These are phyloP conservation scores for Apiotrichum sp. DNA, from an alignment of 1,284 basidiomycete genomes.

Conservation along the genomic window DNA sequence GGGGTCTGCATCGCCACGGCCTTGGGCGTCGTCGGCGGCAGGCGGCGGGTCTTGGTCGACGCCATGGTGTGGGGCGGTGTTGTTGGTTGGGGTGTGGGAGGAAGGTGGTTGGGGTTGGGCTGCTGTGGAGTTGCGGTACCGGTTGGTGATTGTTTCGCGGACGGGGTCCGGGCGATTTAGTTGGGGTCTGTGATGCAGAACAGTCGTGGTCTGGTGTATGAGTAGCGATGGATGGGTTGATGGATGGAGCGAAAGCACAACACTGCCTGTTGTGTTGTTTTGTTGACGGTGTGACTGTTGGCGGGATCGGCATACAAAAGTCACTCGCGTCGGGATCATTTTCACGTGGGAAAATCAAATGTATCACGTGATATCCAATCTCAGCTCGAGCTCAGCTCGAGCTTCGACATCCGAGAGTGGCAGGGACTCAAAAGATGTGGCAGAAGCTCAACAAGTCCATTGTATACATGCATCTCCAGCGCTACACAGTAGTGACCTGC, in stretches of 20 bases:
- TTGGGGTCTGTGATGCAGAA: background rate
- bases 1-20: conserved; percentile 15
- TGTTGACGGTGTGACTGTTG: background rate
- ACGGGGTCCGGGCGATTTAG: background rate
- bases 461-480: background rate
- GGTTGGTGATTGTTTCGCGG: too few species aligned
- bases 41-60: conserved; percentile 21
- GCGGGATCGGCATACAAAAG: background rate
- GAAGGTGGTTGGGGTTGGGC: too few species aligned
- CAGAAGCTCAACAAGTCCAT: too few species aligned
- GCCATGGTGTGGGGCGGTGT: conserved; percentile 1
- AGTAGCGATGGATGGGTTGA: too few species aligned
- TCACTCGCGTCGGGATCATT: background rate
- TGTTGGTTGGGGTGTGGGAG: background rate
- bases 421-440: too few species aligned
- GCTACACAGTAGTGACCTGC: conserved; percentile 55
- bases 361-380: background rate
- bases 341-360: background rate
- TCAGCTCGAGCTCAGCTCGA: too few species aligned
- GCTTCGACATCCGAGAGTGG: too few species aligned
- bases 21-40: conserved; percentile 4
- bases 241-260: background rate
- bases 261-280: background rate
- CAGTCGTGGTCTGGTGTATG: too few species aligned
- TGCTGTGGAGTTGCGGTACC: background rate